Base-by-base conservation (phyloP, 2,329 filamentous ascomycete species). In the Cercospora sojina region DNA sequence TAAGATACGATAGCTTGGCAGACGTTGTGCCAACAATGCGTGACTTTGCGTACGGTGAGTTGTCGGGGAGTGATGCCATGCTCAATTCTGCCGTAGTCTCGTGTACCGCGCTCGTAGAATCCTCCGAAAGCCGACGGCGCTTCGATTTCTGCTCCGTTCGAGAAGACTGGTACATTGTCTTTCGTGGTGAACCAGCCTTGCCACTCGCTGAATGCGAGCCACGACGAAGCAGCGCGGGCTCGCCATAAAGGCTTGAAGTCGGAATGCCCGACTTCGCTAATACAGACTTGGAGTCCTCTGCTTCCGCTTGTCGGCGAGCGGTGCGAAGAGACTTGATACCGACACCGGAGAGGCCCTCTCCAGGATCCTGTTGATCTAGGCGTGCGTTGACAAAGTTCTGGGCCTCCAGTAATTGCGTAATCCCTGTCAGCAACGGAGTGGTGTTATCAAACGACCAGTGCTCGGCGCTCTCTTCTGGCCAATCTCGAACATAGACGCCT, bases 1-100 rank as follows among this genome's bases (percentile, higher is more conserved):
- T 81, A 5, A 97, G 82, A 74, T 97, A 97, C 2, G 91, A 93
- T 2, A 97, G 83, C 77, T 98, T 98, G 0, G 91, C 88, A 0
- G 93, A 97, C 0, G 88, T 87, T 0, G 93, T 97, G 3, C 91
- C 92, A n/a, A 91, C 80, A 20, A 96, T 83, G 62, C 80, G 85
- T 0, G 90, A 87, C 35, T 82, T 77, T 9, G 83, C 81, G 16
- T 95, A 81, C 0, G 87, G 82, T 0, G 85, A 87, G 0, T 83
- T 79, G 43, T 49, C 18, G 20, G 18, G 43, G 4, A 49, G 43
- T 5, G 13, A 18, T 32, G 25, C 6, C 3, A 53, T 27, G 25
- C 51, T 29, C 51, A n/a, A 18, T 13, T 12, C 29, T 27, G 25
- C 51, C 13, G 23, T n/a, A 16, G 51, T n/a, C 4, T 55, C 51